Conservation (phyloP, 306 rosid species). For the Quillaja saponaria region DNA sequence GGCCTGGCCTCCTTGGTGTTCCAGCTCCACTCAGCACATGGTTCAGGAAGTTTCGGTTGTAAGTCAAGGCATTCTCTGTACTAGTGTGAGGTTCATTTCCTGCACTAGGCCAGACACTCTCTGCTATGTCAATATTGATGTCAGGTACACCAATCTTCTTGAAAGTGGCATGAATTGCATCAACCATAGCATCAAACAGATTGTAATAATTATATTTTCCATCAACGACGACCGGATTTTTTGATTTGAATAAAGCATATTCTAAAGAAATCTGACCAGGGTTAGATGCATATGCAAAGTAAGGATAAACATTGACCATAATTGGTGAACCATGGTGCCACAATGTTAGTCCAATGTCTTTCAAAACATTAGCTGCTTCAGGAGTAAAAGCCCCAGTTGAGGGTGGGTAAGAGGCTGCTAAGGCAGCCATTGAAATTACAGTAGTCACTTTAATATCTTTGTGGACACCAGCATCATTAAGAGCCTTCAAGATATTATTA, state of each 20-base stretch:
- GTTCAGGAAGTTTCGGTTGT: background rate
- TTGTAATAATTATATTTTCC: background rate
- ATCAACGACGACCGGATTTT: background rate
- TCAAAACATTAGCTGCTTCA: background rate
- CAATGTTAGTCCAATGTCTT: background rate
- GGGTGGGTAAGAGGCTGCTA: constrained; percentile 2
- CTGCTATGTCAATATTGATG: background rate
- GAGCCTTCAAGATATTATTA: background rate
- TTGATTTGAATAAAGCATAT: background rate
- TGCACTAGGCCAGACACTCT: background rate
- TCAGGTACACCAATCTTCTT: background rate
- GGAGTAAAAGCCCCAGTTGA: background rate
- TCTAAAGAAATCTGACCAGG: background rate
- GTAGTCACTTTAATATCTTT: background rate
- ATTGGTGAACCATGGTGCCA: background rate
- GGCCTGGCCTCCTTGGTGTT: background rate
- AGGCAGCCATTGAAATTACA: background rate
- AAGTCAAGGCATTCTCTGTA: background rate
- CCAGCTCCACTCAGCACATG: background rate
- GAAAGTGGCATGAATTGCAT: background rate
- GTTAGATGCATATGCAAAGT: constrained; percentile 5
- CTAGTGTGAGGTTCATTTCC: background rate
- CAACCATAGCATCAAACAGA: background rate
- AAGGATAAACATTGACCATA: constrained; percentile 5
- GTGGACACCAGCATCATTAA: background rate